Percentiles rank a stretch among this genome's conserved stretches.
These are phyloP conservation scores for Diatrype stigma DNA, from an alignment of 2,329 filamentous ascomycete species.

Conservation along the genomic window DNA sequence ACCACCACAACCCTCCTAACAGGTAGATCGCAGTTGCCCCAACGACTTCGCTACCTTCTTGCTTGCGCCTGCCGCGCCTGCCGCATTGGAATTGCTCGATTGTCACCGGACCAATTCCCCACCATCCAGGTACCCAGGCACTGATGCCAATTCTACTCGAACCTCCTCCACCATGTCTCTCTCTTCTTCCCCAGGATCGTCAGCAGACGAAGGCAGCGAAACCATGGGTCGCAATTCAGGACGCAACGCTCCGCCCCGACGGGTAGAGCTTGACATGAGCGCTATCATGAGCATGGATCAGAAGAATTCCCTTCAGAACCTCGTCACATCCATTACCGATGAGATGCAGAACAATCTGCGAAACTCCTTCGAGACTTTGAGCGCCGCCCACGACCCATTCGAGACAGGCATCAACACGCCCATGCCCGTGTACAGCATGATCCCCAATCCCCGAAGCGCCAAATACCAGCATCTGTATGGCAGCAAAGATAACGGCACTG, in stretches of 20 bases:
- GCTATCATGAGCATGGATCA: slow-evolving; percentile 44
- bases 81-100: no score
- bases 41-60: no score
- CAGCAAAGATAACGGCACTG: slow-evolving; percentile 17
- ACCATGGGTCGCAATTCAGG: slow-evolving; percentile 11
- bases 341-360: slow-evolving; percentile 50
- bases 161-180: background rate
- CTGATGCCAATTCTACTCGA: background rate
- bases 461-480: slow-evolving; percentile 24
- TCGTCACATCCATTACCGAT: slow-evolving; percentile 51
- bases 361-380: slow-evolving; percentile 47
- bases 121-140: background rate
- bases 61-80: no score
- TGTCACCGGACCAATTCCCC: no score
- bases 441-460: slow-evolving; percentile 31
- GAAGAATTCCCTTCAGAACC: slow-evolving; percentile 46
- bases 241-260: slow-evolving; percentile 30
- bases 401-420: slow-evolving; percentile 23
- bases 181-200: background rate
- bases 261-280: slow-evolving; percentile 46
- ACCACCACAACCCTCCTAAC: no score
- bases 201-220: slow-evolving; percentile 8
- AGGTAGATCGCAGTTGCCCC: no score
- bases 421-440: slow-evolving; percentile 23
- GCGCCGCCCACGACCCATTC: slow-evolving; percentile 24